These are phyloP conservation scores for Turnera subulata DNA, from an alignment of 345 rosid species.

Conservation along the genomic window DNA sequence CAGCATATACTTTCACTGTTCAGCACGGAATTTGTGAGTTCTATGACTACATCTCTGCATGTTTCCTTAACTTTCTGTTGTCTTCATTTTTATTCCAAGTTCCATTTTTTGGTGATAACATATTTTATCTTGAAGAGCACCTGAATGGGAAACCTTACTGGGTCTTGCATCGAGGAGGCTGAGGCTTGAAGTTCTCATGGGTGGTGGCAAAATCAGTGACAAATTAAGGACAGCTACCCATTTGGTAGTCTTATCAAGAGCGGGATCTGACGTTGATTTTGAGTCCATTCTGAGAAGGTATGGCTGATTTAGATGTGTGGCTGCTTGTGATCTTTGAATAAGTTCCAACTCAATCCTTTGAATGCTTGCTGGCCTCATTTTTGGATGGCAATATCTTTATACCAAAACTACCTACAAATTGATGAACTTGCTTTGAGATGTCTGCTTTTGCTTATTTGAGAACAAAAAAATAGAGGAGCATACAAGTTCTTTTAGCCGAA, in stretches of 20 bases:
- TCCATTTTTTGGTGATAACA: background rate
- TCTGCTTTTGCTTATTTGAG: too few relatives aligned
- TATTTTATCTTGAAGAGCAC: conserved; percentile 34
- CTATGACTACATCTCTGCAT: background rate
- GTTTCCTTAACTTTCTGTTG: background rate
- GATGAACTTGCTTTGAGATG: too few relatives aligned
- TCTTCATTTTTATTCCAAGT: background rate
- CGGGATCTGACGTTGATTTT: conserved; percentile 46
- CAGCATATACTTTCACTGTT: conserved; percentile 50
- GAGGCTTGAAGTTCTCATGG: conserved; percentile 63
- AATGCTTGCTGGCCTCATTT: too few relatives aligned
- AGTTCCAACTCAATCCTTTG: background rate
- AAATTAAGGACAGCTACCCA: conserved; percentile 64
- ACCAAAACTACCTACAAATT: too few relatives aligned
- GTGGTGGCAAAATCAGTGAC: conserved; percentile 70
- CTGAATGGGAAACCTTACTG: conserved; percentile 51
- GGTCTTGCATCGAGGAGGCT: conserved; percentile 59
- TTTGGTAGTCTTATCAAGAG: conserved; percentile 47
- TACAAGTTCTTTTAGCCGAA: too few relatives aligned
- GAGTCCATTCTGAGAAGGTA: conserved; percentile 48
- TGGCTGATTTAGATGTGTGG: background rate
- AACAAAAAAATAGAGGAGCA: too few relatives aligned
- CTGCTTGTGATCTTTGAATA: background rate
- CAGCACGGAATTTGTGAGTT: conserved; percentile 47
- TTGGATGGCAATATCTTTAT: too few relatives aligned